Percentiles rank a stretch among this genome's conserved stretches.
Evolutionary conservation across 768 basidiomycete species (phyloP).

Genomic region (Kwoniella dendrophila): DNA sequence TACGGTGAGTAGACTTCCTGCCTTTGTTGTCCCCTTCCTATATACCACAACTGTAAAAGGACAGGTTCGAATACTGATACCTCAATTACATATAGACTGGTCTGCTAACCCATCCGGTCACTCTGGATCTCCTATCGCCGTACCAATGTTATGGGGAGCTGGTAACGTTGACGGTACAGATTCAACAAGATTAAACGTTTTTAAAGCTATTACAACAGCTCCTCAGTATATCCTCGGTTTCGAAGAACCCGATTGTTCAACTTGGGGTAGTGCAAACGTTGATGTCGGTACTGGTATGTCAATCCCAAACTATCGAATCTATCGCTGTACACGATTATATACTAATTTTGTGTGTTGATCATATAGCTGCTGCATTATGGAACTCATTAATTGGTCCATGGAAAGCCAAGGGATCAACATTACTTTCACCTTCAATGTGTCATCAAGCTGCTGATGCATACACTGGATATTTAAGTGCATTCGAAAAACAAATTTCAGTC

Average conservation of each 20-base stretch:
- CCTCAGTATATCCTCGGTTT: conserved; percentile 54
- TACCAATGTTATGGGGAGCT: conserved; percentile 54
- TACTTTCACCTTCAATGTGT: conserved; percentile 55
- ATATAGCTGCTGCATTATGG: conserved; percentile 46
- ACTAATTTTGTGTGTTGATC: not conserved
- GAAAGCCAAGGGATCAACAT: conserved; percentile 44
- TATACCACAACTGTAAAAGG: too few species aligned
- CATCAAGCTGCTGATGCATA: conserved; percentile 54
- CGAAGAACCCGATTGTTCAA: conserved; percentile 56
- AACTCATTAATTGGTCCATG: conserved; percentile 48
- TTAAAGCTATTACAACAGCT: conserved; percentile 44
- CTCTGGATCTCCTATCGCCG: conserved; percentile 35
- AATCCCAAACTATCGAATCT: not conserved
- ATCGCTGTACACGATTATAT: not conserved
- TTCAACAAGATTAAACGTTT: conserved; percentile 42
- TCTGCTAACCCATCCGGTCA: conserved; percentile 25
- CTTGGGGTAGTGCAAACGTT: conserved; percentile 38
- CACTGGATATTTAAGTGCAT: conserved; percentile 40
- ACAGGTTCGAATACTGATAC: too few species aligned
- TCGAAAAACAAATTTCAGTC: conserved; percentile 38
- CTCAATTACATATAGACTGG: conserved; percentile 31
- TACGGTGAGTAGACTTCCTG: conserved; percentile 41
- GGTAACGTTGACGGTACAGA: conserved; percentile 47
- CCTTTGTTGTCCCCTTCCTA: not conserved
- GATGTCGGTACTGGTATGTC: conserved; percentile 30